phyloP scores from a whole-genome alignment of 148 eudicot species.

The Vaccinium myrtillus region DNA sequence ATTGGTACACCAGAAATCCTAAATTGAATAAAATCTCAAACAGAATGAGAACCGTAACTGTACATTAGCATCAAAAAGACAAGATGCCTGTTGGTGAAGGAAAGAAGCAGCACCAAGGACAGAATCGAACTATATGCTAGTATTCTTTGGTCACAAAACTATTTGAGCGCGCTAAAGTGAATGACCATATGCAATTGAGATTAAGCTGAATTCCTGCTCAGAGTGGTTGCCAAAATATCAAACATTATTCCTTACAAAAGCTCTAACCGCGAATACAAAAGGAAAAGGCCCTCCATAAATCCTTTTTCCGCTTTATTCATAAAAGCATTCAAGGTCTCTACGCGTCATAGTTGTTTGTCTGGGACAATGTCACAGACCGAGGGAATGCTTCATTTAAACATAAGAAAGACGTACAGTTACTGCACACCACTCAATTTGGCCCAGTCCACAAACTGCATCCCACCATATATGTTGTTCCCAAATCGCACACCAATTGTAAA shows the following conservation, averaged over 20 bases:
- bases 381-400: background rate
- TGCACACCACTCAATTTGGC: slow-evolving; percentile 63
- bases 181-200: background rate
- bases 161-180: background rate
- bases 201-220: background rate
- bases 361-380: background rate
- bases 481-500: slow-evolving; percentile 66
- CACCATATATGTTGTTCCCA: slow-evolving; percentile 64
- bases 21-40: too few species aligned
- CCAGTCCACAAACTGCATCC: slow-evolving; percentile 74
- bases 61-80: background rate
- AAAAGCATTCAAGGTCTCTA: background rate
- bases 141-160: background rate
- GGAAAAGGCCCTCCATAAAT: background rate
- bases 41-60: background rate
- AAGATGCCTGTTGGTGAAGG: too few species aligned
- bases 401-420: slow-evolving; percentile 14
- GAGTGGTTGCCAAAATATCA: background rate
- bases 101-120: background rate
- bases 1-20: too few species aligned
- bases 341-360: background rate
- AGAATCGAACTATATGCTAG: background rate
- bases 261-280: background rate
- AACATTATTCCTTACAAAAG: background rate
- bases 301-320: background rate